Percentiles rank a stretch among this genome's conserved stretches.
These are phyloP conservation scores for Tylopilus plumbeoviolaceoides DNA, from an alignment of 768 basidiomycete species.

Conservation along the genomic window DNA sequence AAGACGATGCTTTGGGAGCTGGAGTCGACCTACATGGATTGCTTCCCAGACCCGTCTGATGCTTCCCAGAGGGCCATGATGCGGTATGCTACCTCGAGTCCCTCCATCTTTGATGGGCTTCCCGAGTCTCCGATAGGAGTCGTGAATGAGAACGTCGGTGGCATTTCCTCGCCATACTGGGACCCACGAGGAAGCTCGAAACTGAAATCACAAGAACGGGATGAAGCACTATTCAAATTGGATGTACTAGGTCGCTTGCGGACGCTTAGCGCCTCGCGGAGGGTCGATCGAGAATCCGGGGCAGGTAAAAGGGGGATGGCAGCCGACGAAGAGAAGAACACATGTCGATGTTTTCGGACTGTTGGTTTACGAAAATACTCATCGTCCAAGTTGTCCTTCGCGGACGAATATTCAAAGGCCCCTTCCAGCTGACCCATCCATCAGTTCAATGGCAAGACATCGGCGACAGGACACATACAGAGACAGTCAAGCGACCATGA, in stretches of 20 bases:
- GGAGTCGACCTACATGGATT: conserved; percentile 44
- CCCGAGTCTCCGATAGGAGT: conserved; percentile 26
- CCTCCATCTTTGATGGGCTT: conserved; percentile 31
- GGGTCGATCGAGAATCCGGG: conserved; percentile 20
- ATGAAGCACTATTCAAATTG: conserved; percentile 31
- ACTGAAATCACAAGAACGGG: conserved; percentile 41
- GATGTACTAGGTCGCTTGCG: conserved; percentile 44
- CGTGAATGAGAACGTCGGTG: conserved; percentile 50
- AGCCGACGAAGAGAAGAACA: conserved; percentile 49
- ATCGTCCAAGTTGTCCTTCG: conserved; percentile 17
- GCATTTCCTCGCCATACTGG: conserved; percentile 54
- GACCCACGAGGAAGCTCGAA: conserved; percentile 53
- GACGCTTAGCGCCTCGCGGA: conserved; percentile 37
- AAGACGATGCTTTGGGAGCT: neutral
- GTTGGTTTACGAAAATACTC: conserved; percentile 18
- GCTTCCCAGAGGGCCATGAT: conserved; percentile 59
- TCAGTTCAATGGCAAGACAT: conserved; percentile 1
- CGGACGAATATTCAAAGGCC: conserved; percentile 44
- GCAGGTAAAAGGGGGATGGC: conserved; percentile 36
- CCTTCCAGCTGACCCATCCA: conserved; percentile 53
- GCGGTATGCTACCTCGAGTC: conserved; percentile 48
- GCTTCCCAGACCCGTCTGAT: conserved; percentile 38
- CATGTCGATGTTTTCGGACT: conserved; percentile 35
- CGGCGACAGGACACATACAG: conserved; percentile 35
- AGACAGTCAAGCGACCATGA: conserved; percentile 54